Conservation (phyloP, 2,329 filamentous ascomycete species). For the Xylaria sp. region DNA sequence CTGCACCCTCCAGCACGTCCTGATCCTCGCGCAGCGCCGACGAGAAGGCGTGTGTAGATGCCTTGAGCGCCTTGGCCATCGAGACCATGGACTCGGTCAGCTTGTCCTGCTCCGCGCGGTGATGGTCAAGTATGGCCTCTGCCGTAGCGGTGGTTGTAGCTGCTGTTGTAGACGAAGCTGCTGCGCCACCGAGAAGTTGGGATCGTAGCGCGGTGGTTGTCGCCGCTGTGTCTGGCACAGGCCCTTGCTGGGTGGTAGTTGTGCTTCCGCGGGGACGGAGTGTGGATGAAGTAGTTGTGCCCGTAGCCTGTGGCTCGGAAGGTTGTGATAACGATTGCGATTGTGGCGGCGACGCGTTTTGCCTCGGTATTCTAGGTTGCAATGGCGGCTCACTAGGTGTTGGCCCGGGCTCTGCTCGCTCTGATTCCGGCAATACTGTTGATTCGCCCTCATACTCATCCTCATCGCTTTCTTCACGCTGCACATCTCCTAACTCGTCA, state of each 20-base stretch:
- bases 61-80: constrained; percentile 82
- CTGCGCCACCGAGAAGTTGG: constrained; percentile 58
- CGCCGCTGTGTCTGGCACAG: constrained; percentile 32
- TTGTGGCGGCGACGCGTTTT: constrained; percentile 23
- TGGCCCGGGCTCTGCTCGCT: constrained; percentile 10
- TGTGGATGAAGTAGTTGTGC: constrained; percentile 46
- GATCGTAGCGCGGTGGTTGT: constrained; percentile 52
- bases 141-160: constrained; percentile 62
- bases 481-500: constrained; percentile 23
- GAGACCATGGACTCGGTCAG: constrained; percentile 83
- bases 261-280: constrained; percentile 48
- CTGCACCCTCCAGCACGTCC: constrained; percentile 75
- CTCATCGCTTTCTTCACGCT: constrained; percentile 27
- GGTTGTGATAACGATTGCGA: constrained; percentile 27
- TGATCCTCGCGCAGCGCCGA: constrained; percentile 77
- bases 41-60: constrained; percentile 77
- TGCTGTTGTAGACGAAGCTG: constrained; percentile 47
- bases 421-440: constrained; percentile 36
- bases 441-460: constrained; percentile 40
- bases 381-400: constrained; percentile 10
- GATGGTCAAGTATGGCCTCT: constrained; percentile 79
- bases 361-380: constrained; percentile 14
- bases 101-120: constrained; percentile 84
- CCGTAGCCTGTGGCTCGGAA: constrained; percentile 12
- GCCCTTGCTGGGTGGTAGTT: constrained; percentile 25